Percentiles rank a stretch among this genome's conserved stretches.
Evolutionary conservation across 192 early-diverging fungal genomes (phyloP).

Genomic region (Entomortierella chlamydospora): DNA sequence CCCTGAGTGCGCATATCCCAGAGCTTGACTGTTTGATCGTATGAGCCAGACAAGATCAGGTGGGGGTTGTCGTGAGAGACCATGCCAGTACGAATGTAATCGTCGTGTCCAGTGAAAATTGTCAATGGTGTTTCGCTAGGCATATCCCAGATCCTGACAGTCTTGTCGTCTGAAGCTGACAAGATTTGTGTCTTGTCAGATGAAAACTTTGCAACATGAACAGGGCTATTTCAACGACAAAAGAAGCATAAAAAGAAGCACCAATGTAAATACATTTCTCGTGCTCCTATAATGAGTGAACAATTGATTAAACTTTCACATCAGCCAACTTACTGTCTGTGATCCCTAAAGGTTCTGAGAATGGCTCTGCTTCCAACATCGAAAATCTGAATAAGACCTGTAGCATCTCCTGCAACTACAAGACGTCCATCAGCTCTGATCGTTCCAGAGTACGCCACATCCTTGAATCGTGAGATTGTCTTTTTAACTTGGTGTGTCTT

Average conservation of each 20-base stretch:
- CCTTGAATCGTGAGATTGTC: slow-evolving; percentile 93
- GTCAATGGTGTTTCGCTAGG: slow-evolving; percentile 77
- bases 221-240: slow-evolving; percentile 68
- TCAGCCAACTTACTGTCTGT: slow-evolving; percentile 59
- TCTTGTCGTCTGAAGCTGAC: slow-evolving; percentile 92
- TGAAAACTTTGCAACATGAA: slow-evolving; percentile 86
- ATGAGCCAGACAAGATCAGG: slow-evolving; percentile 88
- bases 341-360: slow-evolving; percentile 69
- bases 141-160: slow-evolving; percentile 95
- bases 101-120: slow-evolving; percentile 85
- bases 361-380: slow-evolving; percentile 75
- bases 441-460: slow-evolving; percentile 83
- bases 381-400: slow-evolving; percentile 88
- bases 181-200: slow-evolving; percentile 83
- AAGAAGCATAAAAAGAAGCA: neutral
- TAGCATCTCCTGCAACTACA: slow-evolving; percentile 92
- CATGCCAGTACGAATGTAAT: slow-evolving; percentile 88
- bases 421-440: slow-evolving; percentile 91
- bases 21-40: slow-evolving; percentile 94
- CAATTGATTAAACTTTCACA: no score
- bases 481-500: slow-evolving; percentile 87
- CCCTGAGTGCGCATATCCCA: slow-evolving; percentile 88
- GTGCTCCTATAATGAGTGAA: no score
- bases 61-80: slow-evolving; percentile 83
- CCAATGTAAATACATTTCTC: no score